Base-by-base conservation (phyloP, 352 stramenopile genomes). In the Pythium periplocum region DNA sequence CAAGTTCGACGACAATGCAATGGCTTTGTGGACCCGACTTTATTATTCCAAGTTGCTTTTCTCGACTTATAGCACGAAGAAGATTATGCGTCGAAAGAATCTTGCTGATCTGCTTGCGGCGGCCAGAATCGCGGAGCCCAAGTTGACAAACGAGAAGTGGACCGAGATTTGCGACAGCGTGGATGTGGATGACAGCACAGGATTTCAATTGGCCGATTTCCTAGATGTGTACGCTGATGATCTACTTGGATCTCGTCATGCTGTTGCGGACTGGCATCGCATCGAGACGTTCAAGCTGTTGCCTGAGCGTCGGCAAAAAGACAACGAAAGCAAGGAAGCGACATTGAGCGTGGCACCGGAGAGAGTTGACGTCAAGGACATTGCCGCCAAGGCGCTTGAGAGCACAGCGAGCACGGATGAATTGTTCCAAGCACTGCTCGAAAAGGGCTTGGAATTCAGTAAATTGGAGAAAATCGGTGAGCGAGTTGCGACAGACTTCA, bases 261-360 rank as follows among this genome's bases (percentile, higher is more conserved):
- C 74, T 2, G 46, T 85, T 6, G 71, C 61, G 0, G 74, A 82
- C 40, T 85, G 68, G 60, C 78, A 82, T 53, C 62, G 70, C 17
- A 85, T 85, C 32, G 69, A 85, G 43, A 81, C 74, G 1, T 85
- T 82, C 58, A 79, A 73, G 42, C 45, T 85, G 32, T 47, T 82
- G 0, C 74, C 71, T 4, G 69, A 81, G 34, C 58, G 61, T 5
- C 71, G 60, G 2, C 55, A 35, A 3, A 69, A 65, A n/a, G 51
- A 62, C 9, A 66, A 76, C 30, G 48, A 56, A 4, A 81, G 52
- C 42, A 77, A 82, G 39, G 74, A 79, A 45, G 74, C 74, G 2
- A 59, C 64, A 5, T 55, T 80, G 10, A 75, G 48, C 33, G 66
- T 81, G 9, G 74, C 74, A 3, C 74, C 74, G 0, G 71, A 82